Percentiles rank a stretch among this genome's conserved stretches.
These are phyloP conservation scores for Mycosphaerella sp. DNA, from an alignment of 2,329 filamentous ascomycete species.

Conservation along the genomic window DNA sequence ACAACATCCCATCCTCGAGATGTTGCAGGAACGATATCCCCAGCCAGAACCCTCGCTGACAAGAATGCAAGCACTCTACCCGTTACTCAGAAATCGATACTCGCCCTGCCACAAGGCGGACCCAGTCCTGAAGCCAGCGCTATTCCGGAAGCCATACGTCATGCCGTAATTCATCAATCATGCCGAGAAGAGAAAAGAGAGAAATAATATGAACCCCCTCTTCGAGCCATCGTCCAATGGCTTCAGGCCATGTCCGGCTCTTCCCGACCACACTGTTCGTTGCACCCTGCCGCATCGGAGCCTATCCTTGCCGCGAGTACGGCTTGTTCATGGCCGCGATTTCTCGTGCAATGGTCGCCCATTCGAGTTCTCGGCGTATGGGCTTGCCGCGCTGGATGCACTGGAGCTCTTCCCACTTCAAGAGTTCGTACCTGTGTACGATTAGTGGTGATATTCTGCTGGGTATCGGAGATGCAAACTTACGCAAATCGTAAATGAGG, in stretches of 20 bases:
- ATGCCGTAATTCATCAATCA: not conserved
- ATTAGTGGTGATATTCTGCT: constrained; percentile 11
- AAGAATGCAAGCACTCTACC: not conserved
- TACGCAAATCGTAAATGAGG: constrained; percentile 87
- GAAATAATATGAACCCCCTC: not conserved
- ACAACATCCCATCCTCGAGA: not conserved
- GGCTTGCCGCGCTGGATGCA: constrained; percentile 49
- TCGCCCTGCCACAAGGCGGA: not conserved
- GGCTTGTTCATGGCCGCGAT: constrained; percentile 95
- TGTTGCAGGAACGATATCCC: not conserved
- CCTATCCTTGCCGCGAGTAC: constrained; percentile 59
- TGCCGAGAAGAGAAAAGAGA: not conserved
- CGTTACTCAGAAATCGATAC: too few species aligned
- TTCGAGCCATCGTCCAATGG: not conserved
- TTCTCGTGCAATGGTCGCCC: constrained; percentile 79
- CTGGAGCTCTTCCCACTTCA: constrained; percentile 89
- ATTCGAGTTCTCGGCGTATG: constrained; percentile 76
- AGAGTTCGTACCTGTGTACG: constrained; percentile 61
- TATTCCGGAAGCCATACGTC: not conserved
- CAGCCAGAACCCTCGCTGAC: not conserved
- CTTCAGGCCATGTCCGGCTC: not conserved
- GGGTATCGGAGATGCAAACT: constrained; percentile 15
- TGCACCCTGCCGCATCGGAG: not conserved
- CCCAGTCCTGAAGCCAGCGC: not conserved
- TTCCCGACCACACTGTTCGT: not conserved